Evolutionary conservation across 106 monocot genomes (phyloP), one percentile per base, ranked within the genome.

Genomic region (Dioscorea zingiberensis): DNA sequence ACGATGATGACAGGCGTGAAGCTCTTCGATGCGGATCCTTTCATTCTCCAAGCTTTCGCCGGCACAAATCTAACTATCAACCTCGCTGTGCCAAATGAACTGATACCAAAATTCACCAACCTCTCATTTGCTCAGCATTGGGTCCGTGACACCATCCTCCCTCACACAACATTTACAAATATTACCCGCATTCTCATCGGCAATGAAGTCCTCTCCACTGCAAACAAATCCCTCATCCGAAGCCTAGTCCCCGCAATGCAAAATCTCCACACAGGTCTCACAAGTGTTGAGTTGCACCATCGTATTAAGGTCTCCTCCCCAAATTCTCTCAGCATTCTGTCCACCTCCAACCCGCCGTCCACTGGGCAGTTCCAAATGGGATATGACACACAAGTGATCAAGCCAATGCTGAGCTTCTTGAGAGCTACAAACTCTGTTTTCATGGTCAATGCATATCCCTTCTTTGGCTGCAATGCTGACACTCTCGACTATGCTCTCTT

Each of bases 361-460:
- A 29, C 66, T 1, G 85, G 72, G 1, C 28, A 59, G 23, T 85
- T 85, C 62, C 21, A 54, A 15, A 21, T 63, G 16, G 82, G 73
- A 55, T 70, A 79, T 60, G 73, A 79, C 76, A 30, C 29, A 21
- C 76, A 59, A 13, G 73, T 83, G 27, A 12, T 83, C 25, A 73
- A 55, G 58, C 79, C 86, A 13, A 27, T 87, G 55, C 83, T 87
- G 48, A 63, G 63, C 73, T 87, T 87, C 66, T 66, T 83, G 21
- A 62, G 70, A 8, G 78, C 76, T 15, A 87, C 86, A 0, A 63
- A 47, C 48, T 64, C 82, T 2, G 68, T 79, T 0, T 86, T 87
- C 79, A 83, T 79, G 86, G 76, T 87, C 30, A 83, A 79, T 66
- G 81, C 76, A 0, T 89, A 93, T 74, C 88, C 93, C 0, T 93